These are phyloP conservation scores for Entonaema liquescens DNA, from an alignment of 495 filamentous ascomycete genomes.

Conservation along the genomic window DNA sequence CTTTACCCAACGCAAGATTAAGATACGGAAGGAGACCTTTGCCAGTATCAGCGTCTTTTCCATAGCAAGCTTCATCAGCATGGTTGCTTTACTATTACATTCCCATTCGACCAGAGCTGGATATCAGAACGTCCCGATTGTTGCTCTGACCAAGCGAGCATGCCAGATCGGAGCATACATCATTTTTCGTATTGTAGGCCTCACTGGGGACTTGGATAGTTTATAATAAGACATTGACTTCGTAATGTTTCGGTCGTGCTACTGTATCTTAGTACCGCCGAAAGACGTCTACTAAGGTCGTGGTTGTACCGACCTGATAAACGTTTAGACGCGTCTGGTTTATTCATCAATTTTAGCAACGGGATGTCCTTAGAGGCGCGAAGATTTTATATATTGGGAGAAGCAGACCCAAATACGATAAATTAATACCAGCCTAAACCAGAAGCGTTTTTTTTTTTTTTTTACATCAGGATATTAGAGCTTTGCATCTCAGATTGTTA, in stretches of 20 bases:
- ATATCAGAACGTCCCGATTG: conserved; percentile 41
- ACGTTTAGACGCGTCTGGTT: neutral
- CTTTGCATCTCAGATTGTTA: neutral
- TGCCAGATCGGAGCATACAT: conserved; percentile 33
- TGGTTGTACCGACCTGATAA: neutral
- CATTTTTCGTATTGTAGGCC: conserved; percentile 41
- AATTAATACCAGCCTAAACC: neutral
- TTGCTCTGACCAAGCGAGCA: conserved; percentile 34
- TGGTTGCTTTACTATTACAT: conserved; percentile 74
- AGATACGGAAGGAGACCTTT: conserved; percentile 80
- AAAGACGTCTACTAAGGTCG: neutral
- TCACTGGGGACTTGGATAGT: conserved; percentile 34
- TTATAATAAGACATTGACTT: conserved; percentile 10
- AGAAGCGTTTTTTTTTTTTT: neutral
- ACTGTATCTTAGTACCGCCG: neutral
- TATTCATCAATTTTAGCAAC: neutral
- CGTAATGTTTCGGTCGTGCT: neutral
- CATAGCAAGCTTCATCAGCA: conserved; percentile 76
- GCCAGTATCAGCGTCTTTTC: conserved; percentile 81
- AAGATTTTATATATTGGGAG: neutral
- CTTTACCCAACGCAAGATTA: conserved; percentile 80
- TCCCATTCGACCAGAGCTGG: conserved; percentile 62
- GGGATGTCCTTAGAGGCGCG: neutral
- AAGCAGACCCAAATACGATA: neutral
- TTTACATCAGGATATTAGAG: neutral